Percentiles rank a stretch among this genome's conserved stretches.
phyloP scores from a whole-genome alignment of 306 rosid genomes.

The Acacia crassicarpa region DNA sequence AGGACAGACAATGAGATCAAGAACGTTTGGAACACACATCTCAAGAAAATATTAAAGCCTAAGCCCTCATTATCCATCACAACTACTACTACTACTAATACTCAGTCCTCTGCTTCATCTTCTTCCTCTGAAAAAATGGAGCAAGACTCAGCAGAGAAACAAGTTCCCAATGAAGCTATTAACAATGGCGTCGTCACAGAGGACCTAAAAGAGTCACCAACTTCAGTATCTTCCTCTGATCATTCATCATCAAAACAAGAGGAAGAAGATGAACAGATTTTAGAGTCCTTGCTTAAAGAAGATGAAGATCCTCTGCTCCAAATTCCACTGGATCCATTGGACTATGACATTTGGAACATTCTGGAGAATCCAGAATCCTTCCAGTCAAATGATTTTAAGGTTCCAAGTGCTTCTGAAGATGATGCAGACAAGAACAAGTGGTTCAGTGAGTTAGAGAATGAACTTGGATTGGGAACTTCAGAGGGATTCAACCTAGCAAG shows the following conservation, averaged over 20 bases:
- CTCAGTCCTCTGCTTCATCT: constrained; percentile 45
- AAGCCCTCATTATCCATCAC: constrained; percentile 38
- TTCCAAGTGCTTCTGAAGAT: constrained; percentile 21
- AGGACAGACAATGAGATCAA: constrained; percentile 94
- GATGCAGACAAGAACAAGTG: constrained; percentile 45
- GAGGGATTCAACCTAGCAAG: constrained; percentile 34
- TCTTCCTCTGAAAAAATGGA: constrained; percentile 30
- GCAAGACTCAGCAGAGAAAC: constrained; percentile 26
- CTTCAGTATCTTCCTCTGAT: constrained; percentile 40
- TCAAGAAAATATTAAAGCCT: constrained; percentile 61
- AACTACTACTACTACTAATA: not conserved
- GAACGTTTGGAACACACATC: constrained; percentile 95
- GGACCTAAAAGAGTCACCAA: constrained; percentile 37
- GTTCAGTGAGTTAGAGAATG: constrained; percentile 57
- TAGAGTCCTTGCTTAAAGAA: not conserved
- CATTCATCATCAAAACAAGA: constrained; percentile 38
- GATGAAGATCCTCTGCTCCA: constrained; percentile 17
- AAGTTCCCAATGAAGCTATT: constrained; percentile 28
- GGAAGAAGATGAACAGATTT: not conserved
- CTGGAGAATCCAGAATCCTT: constrained; percentile 43
- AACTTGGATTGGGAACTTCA: constrained; percentile 54
- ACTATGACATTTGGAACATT: constrained; percentile 67
- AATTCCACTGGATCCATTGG: constrained; percentile 46
- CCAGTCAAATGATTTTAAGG: constrained; percentile 33
- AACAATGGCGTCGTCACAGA: not conserved